A percentile compares a stretch with the other conserved stretches of the same genome.
These are phyloP conservation scores for Serendipita sp. DNA, from an alignment of 768 basidiomycete genomes.

Conservation along the genomic window DNA sequence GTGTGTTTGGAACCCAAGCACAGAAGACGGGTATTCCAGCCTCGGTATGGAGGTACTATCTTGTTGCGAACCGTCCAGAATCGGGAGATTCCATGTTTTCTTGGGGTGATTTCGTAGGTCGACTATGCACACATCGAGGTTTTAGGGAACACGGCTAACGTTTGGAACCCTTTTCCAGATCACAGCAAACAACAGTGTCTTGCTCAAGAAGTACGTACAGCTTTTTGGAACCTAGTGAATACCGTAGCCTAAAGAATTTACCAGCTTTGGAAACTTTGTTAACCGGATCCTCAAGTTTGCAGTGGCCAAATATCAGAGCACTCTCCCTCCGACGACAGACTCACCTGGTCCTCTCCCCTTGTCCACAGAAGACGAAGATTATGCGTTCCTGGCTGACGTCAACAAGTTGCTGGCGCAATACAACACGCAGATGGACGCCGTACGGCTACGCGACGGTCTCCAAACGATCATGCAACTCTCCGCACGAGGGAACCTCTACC, in stretches of 20 bases:
- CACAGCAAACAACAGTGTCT: constrained; percentile 77
- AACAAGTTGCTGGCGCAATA: constrained; percentile 69
- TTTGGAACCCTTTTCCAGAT: constrained; percentile 33
- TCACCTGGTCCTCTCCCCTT: constrained; percentile 48
- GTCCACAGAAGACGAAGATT: constrained; percentile 44
- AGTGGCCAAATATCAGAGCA: constrained; percentile 61
- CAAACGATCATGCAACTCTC: constrained; percentile 84
- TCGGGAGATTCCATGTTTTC: constrained; percentile 92
- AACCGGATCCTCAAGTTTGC: constrained; percentile 91
- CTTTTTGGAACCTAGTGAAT: background rate
- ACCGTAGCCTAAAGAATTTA: no score
- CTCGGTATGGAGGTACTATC: constrained; percentile 94
- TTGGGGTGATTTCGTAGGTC: constrained; percentile 79
- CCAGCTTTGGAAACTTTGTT: constrained; percentile 91
- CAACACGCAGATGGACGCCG: constrained; percentile 74
- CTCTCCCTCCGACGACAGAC: constrained; percentile 68
- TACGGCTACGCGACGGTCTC: constrained; percentile 77
- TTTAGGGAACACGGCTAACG: background rate
- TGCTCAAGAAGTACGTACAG: constrained; percentile 70
- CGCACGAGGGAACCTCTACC: constrained; percentile 76
- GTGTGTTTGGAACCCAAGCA: constrained; percentile 91
- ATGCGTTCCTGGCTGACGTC: constrained; percentile 63
- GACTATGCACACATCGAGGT: background rate
- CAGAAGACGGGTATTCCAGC: constrained; percentile 85
- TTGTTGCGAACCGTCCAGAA: constrained; percentile 84